Conservation (phyloP, 768 basidiomycete species). For the Lepiota venenata region DNA sequence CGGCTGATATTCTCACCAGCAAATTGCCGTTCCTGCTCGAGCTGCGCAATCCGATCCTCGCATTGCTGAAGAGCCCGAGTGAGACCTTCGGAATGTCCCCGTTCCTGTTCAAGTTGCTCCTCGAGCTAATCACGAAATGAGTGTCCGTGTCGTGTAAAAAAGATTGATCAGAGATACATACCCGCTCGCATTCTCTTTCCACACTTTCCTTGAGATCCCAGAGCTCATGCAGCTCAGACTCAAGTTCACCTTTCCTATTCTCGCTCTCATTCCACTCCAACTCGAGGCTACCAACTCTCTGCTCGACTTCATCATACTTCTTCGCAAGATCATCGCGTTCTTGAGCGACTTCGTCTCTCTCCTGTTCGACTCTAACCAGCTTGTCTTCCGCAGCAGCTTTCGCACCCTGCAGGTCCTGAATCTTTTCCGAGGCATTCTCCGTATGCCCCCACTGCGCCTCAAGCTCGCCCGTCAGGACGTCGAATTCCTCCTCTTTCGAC, state of each 20-base stretch:
- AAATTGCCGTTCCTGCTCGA: slow-evolving; percentile 55
- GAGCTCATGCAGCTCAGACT: slow-evolving; percentile 50
- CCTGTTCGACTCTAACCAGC: slow-evolving; percentile 5
- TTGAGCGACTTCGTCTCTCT: slow-evolving; percentile 28
- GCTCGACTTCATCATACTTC: slow-evolving; percentile 40
- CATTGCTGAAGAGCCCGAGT: slow-evolving; percentile 47
- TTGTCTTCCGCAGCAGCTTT: slow-evolving; percentile 30
- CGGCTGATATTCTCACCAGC: slow-evolving; percentile 51
- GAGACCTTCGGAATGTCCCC: slow-evolving; percentile 47
- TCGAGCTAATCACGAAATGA: slow-evolving; percentile 38
- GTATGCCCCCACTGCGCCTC: slow-evolving; percentile 72
- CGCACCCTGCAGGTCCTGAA: slow-evolving; percentile 33
- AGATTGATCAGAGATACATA: slow-evolving; percentile 22
- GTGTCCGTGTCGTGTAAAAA: neutral
- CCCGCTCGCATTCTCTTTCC: slow-evolving; percentile 56
- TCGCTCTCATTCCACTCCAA: slow-evolving; percentile 54
- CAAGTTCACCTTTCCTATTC: slow-evolving; percentile 51
- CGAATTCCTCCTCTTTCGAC: slow-evolving; percentile 41
- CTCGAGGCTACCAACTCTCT: slow-evolving; percentile 44
- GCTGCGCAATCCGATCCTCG: slow-evolving; percentile 45
- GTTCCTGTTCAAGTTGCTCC: slow-evolving; percentile 48
- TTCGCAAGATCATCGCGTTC: slow-evolving; percentile 38
- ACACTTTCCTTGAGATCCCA: slow-evolving; percentile 49
- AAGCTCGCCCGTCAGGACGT: slow-evolving; percentile 55
- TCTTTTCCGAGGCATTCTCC: slow-evolving; percentile 49